Conservation (phyloP, 169 alveolate species). For the Cryptosporidium meleagridis region DNA sequence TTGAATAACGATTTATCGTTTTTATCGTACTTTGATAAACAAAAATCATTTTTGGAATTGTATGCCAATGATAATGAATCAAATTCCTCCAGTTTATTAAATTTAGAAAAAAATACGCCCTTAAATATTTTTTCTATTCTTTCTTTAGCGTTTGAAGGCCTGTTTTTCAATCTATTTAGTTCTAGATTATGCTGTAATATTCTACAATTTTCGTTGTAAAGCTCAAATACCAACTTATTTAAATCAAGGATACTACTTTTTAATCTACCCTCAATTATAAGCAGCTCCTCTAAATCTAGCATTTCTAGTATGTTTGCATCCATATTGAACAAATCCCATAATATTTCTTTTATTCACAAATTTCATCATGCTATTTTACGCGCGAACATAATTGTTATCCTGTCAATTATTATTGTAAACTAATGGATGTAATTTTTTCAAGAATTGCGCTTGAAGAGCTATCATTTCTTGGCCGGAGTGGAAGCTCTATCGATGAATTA, state of each 20-base stretch:
- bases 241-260: slow-evolving; percentile 21
- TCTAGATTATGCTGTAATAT: neutral
- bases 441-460: slow-evolving; percentile 63
- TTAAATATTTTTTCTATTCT: neutral
- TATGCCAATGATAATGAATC: neutral
- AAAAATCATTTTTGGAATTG: neutral
- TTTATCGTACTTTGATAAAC: neutral
- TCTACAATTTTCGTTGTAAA: slow-evolving; percentile 37
- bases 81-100: neutral
- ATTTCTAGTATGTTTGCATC: neutral
- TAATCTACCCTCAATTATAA: slow-evolving; percentile 6
- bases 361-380: neutral
- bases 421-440: slow-evolving; percentile 34
- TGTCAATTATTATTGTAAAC: neutral
- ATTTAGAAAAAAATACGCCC: neutral
- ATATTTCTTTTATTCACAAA: neutral
- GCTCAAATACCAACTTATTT: slow-evolving; percentile 6
- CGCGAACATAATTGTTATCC: neutral
- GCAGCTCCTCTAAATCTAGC: neutral
- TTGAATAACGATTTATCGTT: neutral
- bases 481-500: neutral
- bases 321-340: neutral
- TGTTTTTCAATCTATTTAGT: neutral
- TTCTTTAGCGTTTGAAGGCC: neutral
- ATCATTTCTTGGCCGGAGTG: slow-evolving; percentile 22